These are phyloP conservation scores for Pisolithus tinctorius DNA, from an alignment of 768 basidiomycete species.

Conservation along the genomic window DNA sequence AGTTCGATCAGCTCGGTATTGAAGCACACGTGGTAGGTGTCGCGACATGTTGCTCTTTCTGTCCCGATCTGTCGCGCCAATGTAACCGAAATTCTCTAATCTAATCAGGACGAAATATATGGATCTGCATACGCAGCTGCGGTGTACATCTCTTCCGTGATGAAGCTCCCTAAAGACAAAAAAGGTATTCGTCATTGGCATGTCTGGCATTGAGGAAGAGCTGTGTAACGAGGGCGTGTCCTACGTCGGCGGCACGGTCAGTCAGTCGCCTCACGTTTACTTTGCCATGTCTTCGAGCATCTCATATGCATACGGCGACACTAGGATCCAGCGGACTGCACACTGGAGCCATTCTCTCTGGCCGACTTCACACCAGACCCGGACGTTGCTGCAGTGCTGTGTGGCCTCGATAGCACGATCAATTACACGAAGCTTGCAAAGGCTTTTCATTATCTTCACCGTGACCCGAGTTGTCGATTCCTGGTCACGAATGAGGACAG, in stretches of 20 bases:
- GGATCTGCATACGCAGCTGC: slow-evolving; percentile 88
- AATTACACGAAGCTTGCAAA: slow-evolving; percentile 95
- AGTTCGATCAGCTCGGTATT: slow-evolving; percentile 87
- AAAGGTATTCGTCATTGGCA: slow-evolving; percentile 95
- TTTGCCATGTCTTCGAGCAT: background rate
- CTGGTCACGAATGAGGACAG: slow-evolving; percentile 91
- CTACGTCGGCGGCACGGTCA: slow-evolving; percentile 79
- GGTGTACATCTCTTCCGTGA: slow-evolving; percentile 80
- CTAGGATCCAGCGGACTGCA: slow-evolving; percentile 82
- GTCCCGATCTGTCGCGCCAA: background rate
- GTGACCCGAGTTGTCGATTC: slow-evolving; percentile 76
- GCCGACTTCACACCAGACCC: slow-evolving; percentile 69
- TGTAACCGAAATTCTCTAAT: background rate
- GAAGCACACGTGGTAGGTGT: slow-evolving; percentile 72
- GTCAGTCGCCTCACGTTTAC: slow-evolving; percentile 15
- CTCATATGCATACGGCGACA: background rate
- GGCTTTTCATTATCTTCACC: slow-evolving; percentile 82
- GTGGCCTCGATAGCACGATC: slow-evolving; percentile 79
- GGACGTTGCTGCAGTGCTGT: slow-evolving; percentile 85
- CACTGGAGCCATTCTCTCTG: slow-evolving; percentile 61
- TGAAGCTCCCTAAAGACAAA: slow-evolving; percentile 85
- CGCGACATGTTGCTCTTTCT: background rate
- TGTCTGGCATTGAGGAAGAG: slow-evolving; percentile 89
- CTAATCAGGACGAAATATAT: slow-evolving; percentile 83
- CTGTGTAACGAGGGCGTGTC: slow-evolving; percentile 81